A percentile compares a stretch with the other conserved stretches of the same genome.
phyloP scores from a whole-genome alignment of 2,329 filamentous ascomycete species.

The Colletotrichum coccodes region DNA sequence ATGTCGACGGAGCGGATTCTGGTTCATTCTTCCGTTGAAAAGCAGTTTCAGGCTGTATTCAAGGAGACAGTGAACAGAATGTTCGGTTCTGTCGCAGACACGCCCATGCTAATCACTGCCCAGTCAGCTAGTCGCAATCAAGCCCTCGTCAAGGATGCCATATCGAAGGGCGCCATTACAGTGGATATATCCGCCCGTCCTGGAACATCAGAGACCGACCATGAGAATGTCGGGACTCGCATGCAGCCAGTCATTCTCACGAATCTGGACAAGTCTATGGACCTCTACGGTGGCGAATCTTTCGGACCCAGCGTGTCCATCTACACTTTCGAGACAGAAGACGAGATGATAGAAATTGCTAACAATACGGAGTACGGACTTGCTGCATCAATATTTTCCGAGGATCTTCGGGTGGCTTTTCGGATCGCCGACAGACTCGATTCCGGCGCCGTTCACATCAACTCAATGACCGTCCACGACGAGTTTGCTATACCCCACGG shows the following conservation, averaged over 20 bases:
- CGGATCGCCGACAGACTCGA: slow-evolving; percentile 72
- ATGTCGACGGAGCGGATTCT: slow-evolving; percentile 75
- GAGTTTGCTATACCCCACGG: slow-evolving; percentile 73
- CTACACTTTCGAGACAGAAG: slow-evolving; percentile 72
- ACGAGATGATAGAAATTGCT: slow-evolving; percentile 77
- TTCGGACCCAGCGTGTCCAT: slow-evolving; percentile 82
- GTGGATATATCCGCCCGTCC: slow-evolving; percentile 42
- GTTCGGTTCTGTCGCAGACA: not conserved
- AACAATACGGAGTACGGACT: slow-evolving; percentile 88
- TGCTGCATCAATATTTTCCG: slow-evolving; percentile 76
- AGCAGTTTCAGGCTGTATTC: slow-evolving; percentile 22
- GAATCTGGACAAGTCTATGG: slow-evolving; percentile 72
- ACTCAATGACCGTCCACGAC: slow-evolving; percentile 73
- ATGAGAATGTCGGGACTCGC: slow-evolving; percentile 44
- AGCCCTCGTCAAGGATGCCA: slow-evolving; percentile 73
- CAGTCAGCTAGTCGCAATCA: slow-evolving; percentile 69
- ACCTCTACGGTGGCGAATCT: slow-evolving; percentile 78
- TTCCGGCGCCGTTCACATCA: slow-evolving; percentile 75
- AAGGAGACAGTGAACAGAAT: not conserved
- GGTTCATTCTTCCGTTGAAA: slow-evolving; percentile 41
- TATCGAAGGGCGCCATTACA: slow-evolving; percentile 68
- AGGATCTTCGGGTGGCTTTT: slow-evolving; percentile 69
- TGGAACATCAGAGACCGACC: slow-evolving; percentile 49
- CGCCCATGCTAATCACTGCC: not conserved
- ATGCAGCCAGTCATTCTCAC: slow-evolving; percentile 76